Evolutionary conservation across 768 basidiomycete genomes (phyloP).

Genomic region (Pleurotus djamor): DNA sequence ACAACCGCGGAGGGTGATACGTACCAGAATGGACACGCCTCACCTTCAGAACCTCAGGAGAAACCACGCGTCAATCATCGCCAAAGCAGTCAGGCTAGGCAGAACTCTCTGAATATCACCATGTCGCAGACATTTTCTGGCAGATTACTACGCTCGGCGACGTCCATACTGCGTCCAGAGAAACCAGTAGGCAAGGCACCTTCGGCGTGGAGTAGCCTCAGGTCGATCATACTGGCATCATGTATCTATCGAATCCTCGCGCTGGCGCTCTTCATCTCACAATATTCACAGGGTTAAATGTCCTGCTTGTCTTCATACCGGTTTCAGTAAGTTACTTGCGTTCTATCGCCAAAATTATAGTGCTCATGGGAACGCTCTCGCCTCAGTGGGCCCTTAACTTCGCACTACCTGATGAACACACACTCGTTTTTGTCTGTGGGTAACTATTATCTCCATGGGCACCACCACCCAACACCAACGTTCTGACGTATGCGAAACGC

Average conservation of each 20-base stretch:
- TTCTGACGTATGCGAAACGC: background rate
- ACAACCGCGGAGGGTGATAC: no score
- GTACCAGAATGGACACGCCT: no score
- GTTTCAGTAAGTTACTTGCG: conserved; percentile 46
- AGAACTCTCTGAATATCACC: background rate
- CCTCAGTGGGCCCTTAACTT: conserved; percentile 75
- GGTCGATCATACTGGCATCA: conserved; percentile 51
- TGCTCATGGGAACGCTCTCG: background rate
- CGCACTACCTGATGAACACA: conserved; percentile 44
- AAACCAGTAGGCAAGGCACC: conserved; percentile 44
- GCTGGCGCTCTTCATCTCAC: background rate
- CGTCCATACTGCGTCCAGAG: conserved; percentile 32
- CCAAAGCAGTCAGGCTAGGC: no score
- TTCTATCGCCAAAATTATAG: conserved; percentile 1
- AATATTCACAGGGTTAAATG: conserved; percentile 53
- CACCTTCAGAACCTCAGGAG: no score
- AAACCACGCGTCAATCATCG: no score
- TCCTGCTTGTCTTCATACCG: conserved; percentile 72
- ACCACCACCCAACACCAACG: background rate
- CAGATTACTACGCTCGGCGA: background rate
- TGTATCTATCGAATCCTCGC: conserved; percentile 36
- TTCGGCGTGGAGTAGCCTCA: conserved; percentile 40
- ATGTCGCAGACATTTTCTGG: background rate
- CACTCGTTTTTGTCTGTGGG: conserved; percentile 74
- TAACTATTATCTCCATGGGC: conserved; percentile 8